Evolutionary conservation across 2,329 filamentous ascomycete genomes (phyloP).

Genomic region (Venturia oleaginea): DNA sequence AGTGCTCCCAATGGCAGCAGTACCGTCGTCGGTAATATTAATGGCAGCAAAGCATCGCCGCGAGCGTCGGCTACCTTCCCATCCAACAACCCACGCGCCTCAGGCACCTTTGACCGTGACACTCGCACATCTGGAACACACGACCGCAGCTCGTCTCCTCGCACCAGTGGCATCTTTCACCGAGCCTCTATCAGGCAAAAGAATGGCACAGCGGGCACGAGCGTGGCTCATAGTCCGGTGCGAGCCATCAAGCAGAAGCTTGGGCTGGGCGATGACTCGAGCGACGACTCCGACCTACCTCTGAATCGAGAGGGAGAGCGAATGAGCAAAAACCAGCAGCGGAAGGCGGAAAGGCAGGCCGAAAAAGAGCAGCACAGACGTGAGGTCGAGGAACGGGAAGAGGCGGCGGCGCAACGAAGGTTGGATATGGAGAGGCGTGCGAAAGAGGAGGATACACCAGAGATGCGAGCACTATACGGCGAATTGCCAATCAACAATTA

Average conservation of each 20-base stretch:
- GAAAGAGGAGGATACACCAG: slow-evolving; percentile 45
- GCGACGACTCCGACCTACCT: slow-evolving; percentile 24
- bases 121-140: background rate
- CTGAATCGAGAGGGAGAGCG: slow-evolving; percentile 42
- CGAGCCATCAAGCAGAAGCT: slow-evolving; percentile 32
- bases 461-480: slow-evolving; percentile 52
- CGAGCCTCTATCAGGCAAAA: slow-evolving; percentile 19
- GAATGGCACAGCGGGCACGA: slow-evolving; percentile 3
- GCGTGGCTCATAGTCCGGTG: slow-evolving; percentile 22
- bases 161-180: slow-evolving; percentile 16
- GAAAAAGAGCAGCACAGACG: slow-evolving; percentile 36
- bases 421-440: slow-evolving; percentile 41
- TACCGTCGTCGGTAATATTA: slow-evolving; percentile 11
- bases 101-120: slow-evolving; percentile 25
- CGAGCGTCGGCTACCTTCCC: slow-evolving; percentile 21
- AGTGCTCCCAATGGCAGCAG: slow-evolving; percentile 24
- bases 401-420: slow-evolving; percentile 38
- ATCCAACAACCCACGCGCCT: slow-evolving; percentile 19
- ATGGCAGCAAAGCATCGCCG: slow-evolving; percentile 14
- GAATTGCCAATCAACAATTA: slow-evolving; percentile 50
- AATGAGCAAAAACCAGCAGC: slow-evolving; percentile 40
- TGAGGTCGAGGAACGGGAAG: slow-evolving; percentile 34
- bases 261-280: slow-evolving; percentile 24
- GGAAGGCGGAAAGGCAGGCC: slow-evolving; percentile 38
- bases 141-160: slow-evolving; percentile 7